Evolutionary conservation across 1,284 basidiomycete genomes (phyloP).

Genomic region (Inonotus obliquus): DNA sequence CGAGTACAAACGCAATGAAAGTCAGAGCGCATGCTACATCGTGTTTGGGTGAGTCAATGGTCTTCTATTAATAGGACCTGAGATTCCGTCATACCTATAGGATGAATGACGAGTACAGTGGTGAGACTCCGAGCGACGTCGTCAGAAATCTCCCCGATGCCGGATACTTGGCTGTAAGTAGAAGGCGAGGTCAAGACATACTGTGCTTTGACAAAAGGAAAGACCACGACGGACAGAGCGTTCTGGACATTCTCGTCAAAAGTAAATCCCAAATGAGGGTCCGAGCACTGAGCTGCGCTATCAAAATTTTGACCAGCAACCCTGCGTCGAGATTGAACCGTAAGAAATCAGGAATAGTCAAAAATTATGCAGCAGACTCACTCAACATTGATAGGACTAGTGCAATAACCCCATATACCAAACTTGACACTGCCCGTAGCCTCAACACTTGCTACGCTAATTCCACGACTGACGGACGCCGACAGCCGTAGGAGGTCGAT

Average conservation of each 20-base stretch:
- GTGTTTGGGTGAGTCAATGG: constrained; percentile 19
- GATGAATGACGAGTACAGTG: constrained; percentile 36
- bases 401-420: constrained; percentile 60
- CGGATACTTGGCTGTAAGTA: constrained; percentile 25
- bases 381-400: constrained; percentile 41
- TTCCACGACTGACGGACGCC: constrained; percentile 29
- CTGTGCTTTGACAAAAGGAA: background rate
- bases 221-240: constrained; percentile 43
- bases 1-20: constrained; percentile 46
- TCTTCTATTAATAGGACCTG: background rate
- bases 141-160: constrained; percentile 28
- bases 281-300: constrained; percentile 40
- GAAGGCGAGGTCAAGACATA: constrained; percentile 1
- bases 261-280: constrained; percentile 44
- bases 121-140: constrained; percentile 38
- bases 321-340: constrained; percentile 26
- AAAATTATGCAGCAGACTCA: constrained; percentile 28
- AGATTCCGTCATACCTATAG: constrained; percentile 41
- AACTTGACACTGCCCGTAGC: constrained; percentile 40
- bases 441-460: constrained; percentile 32
- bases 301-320: constrained; percentile 35
- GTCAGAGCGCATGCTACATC: constrained; percentile 43
- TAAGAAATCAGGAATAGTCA: constrained; percentile 6
- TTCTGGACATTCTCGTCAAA: constrained; percentile 43
- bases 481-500: constrained; percentile 48